A percentile compares a stretch with the other conserved stretches of the same genome.
Conservation (phyloP, 2,329 filamentous ascomycete genomes). For the Cladophialophora yegresii region DNA sequence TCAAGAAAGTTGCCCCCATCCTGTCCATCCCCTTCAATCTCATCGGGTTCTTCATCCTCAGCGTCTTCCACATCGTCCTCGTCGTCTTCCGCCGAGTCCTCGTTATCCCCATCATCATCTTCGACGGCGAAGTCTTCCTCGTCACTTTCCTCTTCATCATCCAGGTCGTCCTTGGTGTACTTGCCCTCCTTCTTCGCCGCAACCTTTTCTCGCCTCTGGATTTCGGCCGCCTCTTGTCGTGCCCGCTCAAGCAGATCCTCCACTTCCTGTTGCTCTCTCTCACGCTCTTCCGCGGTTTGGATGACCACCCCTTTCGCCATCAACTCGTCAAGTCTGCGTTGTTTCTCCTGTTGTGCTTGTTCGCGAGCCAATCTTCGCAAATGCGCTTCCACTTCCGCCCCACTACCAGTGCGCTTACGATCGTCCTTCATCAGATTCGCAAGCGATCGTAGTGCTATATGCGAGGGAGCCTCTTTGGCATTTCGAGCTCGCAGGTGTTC, state of each 20-base stretch:
- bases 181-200: slow-evolving; percentile 66
- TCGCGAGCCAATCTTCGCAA: slow-evolving; percentile 72
- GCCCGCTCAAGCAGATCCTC: slow-evolving; percentile 88
- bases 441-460: slow-evolving; percentile 70
- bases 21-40: slow-evolving; percentile 32
- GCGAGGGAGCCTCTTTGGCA: slow-evolving; percentile 62
- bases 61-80: slow-evolving; percentile 42
- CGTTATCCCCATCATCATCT: slow-evolving; percentile 47
- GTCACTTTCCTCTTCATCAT: slow-evolving; percentile 59
- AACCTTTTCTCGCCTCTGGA: slow-evolving; percentile 74
- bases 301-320: slow-evolving; percentile 77
- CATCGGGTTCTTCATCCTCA: slow-evolving; percentile 34
- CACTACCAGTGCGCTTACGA: slow-evolving; percentile 61
- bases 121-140: slow-evolving; percentile 53
- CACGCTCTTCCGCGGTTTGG: slow-evolving; percentile 82
- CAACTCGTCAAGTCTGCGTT: slow-evolving; percentile 74
- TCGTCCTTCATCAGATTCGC: slow-evolving; percentile 67
- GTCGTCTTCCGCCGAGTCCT: slow-evolving; percentile 47
- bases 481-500: slow-evolving; percentile 66
- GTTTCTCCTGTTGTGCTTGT: slow-evolving; percentile 76
- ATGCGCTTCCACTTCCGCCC: slow-evolving; percentile 66
- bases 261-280: slow-evolving; percentile 76
- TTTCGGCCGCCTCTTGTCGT: slow-evolving; percentile 73
- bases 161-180: slow-evolving; percentile 49
- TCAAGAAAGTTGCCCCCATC: slow-evolving; percentile 36